Base-by-base conservation (phyloP, 441 rosid genomes). In the Adansonia grandidieri region DNA sequence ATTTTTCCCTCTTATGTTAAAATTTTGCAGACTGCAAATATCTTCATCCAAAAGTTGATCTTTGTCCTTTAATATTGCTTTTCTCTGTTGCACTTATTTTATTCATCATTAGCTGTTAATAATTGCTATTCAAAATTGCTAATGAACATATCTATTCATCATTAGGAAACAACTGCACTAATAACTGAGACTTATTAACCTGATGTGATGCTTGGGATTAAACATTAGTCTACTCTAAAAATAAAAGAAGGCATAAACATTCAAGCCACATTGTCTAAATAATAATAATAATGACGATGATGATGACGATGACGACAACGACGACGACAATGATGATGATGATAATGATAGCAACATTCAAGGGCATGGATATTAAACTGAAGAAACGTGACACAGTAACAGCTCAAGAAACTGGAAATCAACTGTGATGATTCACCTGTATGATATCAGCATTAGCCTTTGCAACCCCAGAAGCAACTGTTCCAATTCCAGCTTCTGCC, bases 401-500 rank as follows among this genome's bases (percentile, higher is more conserved):
- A 76, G 47, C 73, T 77, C 71, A 71, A 74, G 24, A n/a, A 45
- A 64, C 20, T 54, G 40, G 70, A 17, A 63, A 72, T 11, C 57
- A 32, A 71, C 81, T 51, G 57, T 42, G 64, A 77, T 22, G 32
- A 65, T 53, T 73, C 87, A 96, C 99, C 99, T 96, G 99, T 82
- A 96, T 90, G 70, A 96, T 79, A 87, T 96, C 98, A 68, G 98
- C 99, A 78, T 96, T 96, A 86, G 97, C 99, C 93, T 96, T 94
- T 28, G 99, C 95, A 87, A 96, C 99, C 47, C 99, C 98, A 74
- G 99, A 96, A 80, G 98, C 98, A 84, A 96, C 99, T 14, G 98
- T 96, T 78, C 99, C 99, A 24, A 96, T 96, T 64, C 99, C 98
- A 84, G 98, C 99, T 91, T 96, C 98, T 20, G 96, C 98, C n/a